Percentiles rank a stretch among this genome's conserved stretches.
Evolutionary conservation across 2,329 filamentous ascomycete genomes (phyloP).

Genomic region (Cladosporium sp.): DNA sequence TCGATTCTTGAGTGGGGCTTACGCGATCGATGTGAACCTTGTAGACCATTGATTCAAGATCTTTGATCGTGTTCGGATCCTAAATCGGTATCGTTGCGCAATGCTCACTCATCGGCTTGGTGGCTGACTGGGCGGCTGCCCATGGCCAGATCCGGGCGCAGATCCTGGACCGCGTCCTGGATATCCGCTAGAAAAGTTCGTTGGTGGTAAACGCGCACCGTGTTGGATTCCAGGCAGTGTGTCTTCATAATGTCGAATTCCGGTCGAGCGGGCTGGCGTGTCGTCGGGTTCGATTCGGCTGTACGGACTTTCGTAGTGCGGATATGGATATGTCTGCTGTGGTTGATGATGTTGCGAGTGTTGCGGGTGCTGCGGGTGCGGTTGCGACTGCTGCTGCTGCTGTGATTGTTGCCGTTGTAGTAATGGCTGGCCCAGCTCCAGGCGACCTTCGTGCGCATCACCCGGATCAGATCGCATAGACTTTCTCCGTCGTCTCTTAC

Average conservation of each 20-base stretch:
- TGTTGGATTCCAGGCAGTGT: conserved; percentile 1
- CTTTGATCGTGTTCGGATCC: neutral
- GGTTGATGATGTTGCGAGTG: neutral
- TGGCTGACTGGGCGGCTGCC: conserved; percentile 5
- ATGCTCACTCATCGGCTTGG: neutral
- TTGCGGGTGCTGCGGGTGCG: neutral
- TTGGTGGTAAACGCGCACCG: neutral
- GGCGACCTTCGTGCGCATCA: conserved; percentile 9
- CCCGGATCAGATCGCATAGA: conserved; percentile 17
- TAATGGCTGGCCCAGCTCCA: conserved; percentile 19
- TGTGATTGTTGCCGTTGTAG: neutral
- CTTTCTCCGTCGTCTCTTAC: conserved; percentile 32
- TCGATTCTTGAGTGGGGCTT: neutral
- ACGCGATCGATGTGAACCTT: neutral
- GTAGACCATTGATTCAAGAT: neutral
- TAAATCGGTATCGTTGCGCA: neutral
- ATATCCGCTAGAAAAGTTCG: neutral
- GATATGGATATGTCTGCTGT: conserved; percentile 7
- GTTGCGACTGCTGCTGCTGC: neutral
- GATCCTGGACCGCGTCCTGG: neutral
- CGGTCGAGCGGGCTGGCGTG: conserved; percentile 30
- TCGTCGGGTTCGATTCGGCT: conserved; percentile 26
- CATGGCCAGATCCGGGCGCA: neutral
- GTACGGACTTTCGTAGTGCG: conserved; percentile 32
- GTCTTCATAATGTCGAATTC: conserved; percentile 31